phyloP scores from a whole-genome alignment of 2,329 filamentous ascomycete genomes.

The Madurella fahalii region DNA sequence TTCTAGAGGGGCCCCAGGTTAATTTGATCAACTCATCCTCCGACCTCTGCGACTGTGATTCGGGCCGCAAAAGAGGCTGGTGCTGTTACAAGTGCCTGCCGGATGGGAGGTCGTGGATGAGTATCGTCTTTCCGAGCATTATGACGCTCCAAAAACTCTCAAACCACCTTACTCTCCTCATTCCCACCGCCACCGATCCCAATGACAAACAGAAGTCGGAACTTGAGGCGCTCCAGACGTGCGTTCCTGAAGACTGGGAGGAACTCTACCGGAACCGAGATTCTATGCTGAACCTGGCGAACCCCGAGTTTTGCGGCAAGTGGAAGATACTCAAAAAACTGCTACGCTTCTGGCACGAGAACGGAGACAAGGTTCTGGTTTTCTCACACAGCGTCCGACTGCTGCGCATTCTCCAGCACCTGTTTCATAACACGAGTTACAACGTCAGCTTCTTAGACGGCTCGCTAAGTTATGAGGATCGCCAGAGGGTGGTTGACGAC shows the following conservation, averaged over 20 bases:
- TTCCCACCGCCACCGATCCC: constrained; percentile 62
- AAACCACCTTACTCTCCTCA: constrained; percentile 86
- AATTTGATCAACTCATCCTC: constrained; percentile 63
- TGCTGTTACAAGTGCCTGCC: constrained; percentile 66
- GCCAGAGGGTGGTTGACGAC: constrained; percentile 75
- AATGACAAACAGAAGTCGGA: constrained; percentile 75
- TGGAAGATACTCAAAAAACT: constrained; percentile 89
- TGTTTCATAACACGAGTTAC: constrained; percentile 86
- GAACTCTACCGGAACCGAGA: constrained; percentile 71
- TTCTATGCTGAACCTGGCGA: constrained; percentile 73
- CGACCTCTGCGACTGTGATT: constrained; percentile 66
- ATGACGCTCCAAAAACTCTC: constrained; percentile 79
- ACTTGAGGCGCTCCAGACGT: constrained; percentile 66
- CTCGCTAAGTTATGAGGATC: constrained; percentile 74
- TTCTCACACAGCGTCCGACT: constrained; percentile 91
- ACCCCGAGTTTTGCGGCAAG: constrained; percentile 92
- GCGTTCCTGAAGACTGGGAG: constrained; percentile 71
- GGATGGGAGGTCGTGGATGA: constrained; percentile 62
- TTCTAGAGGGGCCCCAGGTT: constrained; percentile 69
- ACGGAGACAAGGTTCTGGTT: constrained; percentile 89
- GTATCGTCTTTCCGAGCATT: constrained; percentile 80
- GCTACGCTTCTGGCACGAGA: constrained; percentile 82
- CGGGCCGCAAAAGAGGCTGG: constrained; percentile 69
- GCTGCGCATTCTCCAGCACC: constrained; percentile 74
- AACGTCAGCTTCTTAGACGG: constrained; percentile 90